phyloP scores from a whole-genome alignment of 2,329 filamentous ascomycete genomes.

The Penicillium sp. region DNA sequence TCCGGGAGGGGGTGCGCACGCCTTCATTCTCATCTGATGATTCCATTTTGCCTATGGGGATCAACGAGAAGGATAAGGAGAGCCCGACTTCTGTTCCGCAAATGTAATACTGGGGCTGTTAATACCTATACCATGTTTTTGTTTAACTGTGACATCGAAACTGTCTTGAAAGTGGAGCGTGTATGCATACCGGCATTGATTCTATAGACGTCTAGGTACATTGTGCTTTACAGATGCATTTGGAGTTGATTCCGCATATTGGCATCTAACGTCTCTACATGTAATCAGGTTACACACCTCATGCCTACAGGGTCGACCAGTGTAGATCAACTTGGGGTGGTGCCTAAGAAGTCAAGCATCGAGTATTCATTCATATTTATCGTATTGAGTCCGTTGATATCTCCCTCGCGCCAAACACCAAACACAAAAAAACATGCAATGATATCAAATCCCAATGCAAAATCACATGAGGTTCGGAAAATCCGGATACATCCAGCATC shows the following conservation, averaged over 20 bases:
- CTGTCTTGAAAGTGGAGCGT: neutral
- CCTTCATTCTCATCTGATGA: constrained; percentile 41
- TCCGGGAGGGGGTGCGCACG: constrained; percentile 36
- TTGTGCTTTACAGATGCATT: neutral
- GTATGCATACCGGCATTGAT: neutral
- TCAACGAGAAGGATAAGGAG: constrained; percentile 29
- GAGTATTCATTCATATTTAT: constrained; percentile 12
- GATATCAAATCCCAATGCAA: constrained; percentile 30
- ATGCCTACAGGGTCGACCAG: no score
- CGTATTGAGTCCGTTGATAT: constrained; percentile 10
- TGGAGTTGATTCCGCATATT: neutral
- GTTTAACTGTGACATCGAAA: neutral
- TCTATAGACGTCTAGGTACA: neutral
- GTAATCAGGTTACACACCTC: no score
- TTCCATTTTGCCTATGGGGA: constrained; percentile 27
- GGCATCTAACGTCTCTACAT: no score
- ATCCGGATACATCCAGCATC: constrained; percentile 8
- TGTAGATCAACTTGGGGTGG: no score
- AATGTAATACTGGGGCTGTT: constrained; percentile 25
- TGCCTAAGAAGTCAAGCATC: neutral
- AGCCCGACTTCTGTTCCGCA: constrained; percentile 19
- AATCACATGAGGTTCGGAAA: constrained; percentile 22
- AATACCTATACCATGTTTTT: constrained; percentile 12
- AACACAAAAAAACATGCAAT: constrained; percentile 19
- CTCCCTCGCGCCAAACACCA: constrained; percentile 24